phyloP scores from a whole-genome alignment of 495 filamentous ascomycete genomes.

The Penicillium lagena region DNA sequence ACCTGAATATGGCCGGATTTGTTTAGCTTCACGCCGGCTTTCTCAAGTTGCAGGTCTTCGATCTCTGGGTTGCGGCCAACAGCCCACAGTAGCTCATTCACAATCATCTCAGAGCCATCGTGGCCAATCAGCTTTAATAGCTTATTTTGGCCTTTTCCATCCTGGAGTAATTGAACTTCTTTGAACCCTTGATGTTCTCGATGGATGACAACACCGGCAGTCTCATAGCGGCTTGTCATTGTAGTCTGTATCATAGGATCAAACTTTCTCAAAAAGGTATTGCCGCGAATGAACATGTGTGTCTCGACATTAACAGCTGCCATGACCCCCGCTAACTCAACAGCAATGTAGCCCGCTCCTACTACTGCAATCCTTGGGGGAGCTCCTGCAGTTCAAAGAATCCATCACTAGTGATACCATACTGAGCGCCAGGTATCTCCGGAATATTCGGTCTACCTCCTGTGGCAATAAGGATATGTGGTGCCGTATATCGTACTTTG shows the following conservation, averaged over 20 bases:
- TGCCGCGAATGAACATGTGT: conserved; percentile 87
- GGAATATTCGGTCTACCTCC: conserved; percentile 48
- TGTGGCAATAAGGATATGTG: conserved; percentile 52
- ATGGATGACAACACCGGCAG: conserved; percentile 72
- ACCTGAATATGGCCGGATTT: conserved; percentile 40
- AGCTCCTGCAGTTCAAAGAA: conserved; percentile 94
- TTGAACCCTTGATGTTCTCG: conserved; percentile 67
- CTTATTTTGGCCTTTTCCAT: conserved; percentile 44
- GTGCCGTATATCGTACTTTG: conserved; percentile 39
- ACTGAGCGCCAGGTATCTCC: conserved; percentile 45
- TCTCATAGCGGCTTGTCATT: conserved; percentile 78
- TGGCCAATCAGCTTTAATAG: conserved; percentile 42
- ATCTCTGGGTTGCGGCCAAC: conserved; percentile 56
- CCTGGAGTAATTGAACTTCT: conserved; percentile 55
- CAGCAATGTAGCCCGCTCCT: conserved; percentile 93
- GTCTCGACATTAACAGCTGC: conserved; percentile 85
- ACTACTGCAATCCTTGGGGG: conserved; percentile 92
- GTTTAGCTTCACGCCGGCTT: conserved; percentile 46
- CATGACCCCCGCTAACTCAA: conserved; percentile 94
- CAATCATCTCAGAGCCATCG: conserved; percentile 45
- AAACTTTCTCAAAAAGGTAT: conserved; percentile 80
- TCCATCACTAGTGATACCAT: conserved; percentile 60
- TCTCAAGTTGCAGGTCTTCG: conserved; percentile 48
- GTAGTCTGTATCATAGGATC: conserved; percentile 94
- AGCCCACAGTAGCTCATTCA: conserved; percentile 60